Conservation (phyloP, 495 filamentous ascomycete species). For the Penicillium steckii region DNA sequence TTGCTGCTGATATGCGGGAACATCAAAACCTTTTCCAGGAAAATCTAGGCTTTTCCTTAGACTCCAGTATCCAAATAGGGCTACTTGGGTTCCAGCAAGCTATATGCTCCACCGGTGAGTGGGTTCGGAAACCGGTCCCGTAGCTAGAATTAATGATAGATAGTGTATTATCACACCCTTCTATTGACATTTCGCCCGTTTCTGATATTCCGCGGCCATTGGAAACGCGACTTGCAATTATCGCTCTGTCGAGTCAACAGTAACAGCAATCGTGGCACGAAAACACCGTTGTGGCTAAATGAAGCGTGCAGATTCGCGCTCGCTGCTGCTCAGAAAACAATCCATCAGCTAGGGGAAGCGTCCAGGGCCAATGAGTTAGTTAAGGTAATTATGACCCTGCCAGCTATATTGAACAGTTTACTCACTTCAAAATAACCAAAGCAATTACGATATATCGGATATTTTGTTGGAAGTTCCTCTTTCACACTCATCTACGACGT, state of each 20-base stretch:
- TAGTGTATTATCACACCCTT: conserved; percentile 43
- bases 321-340: conserved; percentile 35
- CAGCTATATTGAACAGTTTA: background rate
- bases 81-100: conserved; percentile 37
- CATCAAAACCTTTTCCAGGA: conserved; percentile 29
- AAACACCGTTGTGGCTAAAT: conserved; percentile 42
- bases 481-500: conserved; percentile 44
- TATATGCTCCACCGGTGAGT: conserved; percentile 36
- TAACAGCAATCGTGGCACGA: conserved; percentile 20
- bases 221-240: conserved; percentile 31
- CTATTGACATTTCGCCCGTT: conserved; percentile 47
- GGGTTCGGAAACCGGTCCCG: background rate
- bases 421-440: no score
- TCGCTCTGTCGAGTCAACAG: conserved; percentile 7
- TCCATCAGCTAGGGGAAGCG: conserved; percentile 37
- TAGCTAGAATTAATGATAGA: background rate
- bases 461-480: conserved; percentile 35
- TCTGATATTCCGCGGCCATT: conserved; percentile 43
- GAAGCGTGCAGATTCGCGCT: conserved; percentile 40
- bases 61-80: conserved; percentile 29
- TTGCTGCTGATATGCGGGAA: conserved; percentile 32
- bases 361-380: conserved; percentile 37
- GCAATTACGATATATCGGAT: conserved; percentile 43
- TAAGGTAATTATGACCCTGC: conserved; percentile 20
- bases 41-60: conserved; percentile 34